Base-by-base conservation (phyloP, 169 alveolate genomes). In the Cryptosporidium bovis region DNA sequence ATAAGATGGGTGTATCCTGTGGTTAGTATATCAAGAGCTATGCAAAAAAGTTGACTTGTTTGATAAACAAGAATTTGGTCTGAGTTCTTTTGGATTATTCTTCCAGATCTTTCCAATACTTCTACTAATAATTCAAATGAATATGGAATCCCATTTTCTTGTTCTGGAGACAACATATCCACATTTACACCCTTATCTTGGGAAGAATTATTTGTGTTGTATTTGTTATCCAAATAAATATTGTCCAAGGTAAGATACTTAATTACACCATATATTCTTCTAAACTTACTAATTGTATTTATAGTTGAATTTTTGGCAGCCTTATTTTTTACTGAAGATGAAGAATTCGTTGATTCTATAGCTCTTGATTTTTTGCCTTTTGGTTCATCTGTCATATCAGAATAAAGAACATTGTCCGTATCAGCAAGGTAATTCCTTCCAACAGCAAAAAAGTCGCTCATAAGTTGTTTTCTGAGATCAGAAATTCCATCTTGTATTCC, bases 1-100 rank as follows among this genome's bases (percentile, higher is more conserved):
- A 77, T 71, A 44, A 77, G 71, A 66, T 77, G 87, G n/a, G 66
- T 66, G 55, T 77, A 77, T 12, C 87, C 87, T 20, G 87, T 77
- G 1, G 71, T 77, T 34, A 77, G 10, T 53, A 77, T 60, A 77
- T 77, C 87, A 7, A 77, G 71, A 2, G 71, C 58, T 34, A 60
- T 34, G 27, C 40, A 29, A 60, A 29, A 77, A 16, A 77, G 64
- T 29, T 77, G 87, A 20, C 51, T 40, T 16, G 66, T 56, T 48
- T 77, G 87, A 24, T 77, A 40, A 3, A 66, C n/a, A 40, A 77
- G 69, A 16, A 62, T 44, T 24, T 77, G 36, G 24, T 62, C 62
- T 2, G 34, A 31, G 20, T 40, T 44, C 29, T 40, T n/a, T 46
- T 56, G 69, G 16, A 77, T 36, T 16, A 77, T 62, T n/a, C 87